phyloP scores from a whole-genome alignment of 108 stramenopile genomes.

The Skeletonema marinoi region DNA sequence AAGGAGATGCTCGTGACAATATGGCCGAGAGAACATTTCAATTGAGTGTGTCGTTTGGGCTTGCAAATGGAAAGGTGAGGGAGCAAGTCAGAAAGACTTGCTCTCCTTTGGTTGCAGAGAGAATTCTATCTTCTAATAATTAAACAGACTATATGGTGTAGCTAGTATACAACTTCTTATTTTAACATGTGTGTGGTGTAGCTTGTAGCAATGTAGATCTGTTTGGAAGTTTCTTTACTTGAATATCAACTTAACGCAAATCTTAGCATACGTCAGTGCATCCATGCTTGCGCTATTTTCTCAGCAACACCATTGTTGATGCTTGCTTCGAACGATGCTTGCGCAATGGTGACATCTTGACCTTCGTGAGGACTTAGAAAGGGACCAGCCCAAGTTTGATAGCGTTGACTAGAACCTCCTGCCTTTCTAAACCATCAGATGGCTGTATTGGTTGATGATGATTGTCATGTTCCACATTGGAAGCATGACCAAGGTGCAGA shows the following conservation, averaged over 20 bases:
- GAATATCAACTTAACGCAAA: too few relatives aligned
- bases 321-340: background rate
- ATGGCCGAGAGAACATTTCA: constrained; percentile 38
- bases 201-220: background rate
- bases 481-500: background rate
- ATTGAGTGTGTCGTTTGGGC: constrained; percentile 16
- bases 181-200: background rate
- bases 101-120: constrained; percentile 19
- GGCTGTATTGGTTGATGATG: background rate
- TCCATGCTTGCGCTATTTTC: too few relatives aligned
- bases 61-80: constrained; percentile 20
- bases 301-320: too few relatives aligned
- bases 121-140: constrained; percentile 11
- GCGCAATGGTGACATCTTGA: background rate
- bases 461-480: background rate
- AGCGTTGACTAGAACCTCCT: background rate
- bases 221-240: too few relatives aligned
- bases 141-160: background rate
- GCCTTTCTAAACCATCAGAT: background rate
- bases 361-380: background rate
- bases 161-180: background rate
- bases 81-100: constrained; percentile 30
- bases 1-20: constrained; percentile 32
- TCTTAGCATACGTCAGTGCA: too few relatives aligned
- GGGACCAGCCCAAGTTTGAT: background rate